phyloP scores from a whole-genome alignment of 306 rosid genomes.

The Alnus rubra region DNA sequence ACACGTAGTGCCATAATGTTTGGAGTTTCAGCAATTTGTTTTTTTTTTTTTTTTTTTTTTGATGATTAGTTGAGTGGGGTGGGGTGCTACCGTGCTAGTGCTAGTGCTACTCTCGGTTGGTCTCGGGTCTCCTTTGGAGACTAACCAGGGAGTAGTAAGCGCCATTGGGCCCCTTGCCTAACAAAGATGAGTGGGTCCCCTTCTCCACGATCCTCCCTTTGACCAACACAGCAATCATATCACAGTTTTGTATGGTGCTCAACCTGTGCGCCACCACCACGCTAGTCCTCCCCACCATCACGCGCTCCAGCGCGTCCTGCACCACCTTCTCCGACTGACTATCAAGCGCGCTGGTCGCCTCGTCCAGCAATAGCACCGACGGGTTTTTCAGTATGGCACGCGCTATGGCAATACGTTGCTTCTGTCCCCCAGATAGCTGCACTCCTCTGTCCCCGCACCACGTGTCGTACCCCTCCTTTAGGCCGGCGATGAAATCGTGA shows the following conservation, averaged over 20 bases:
- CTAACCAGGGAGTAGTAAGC: conserved; percentile 64
- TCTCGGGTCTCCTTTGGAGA: conserved; percentile 50
- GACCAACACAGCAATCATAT: conserved; percentile 68
- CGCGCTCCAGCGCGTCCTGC: conserved; percentile 73
- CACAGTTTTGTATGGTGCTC: conserved; percentile 77
- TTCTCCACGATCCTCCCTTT: conserved; percentile 77
- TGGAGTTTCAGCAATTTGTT: no score
- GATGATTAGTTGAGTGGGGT: background rate
- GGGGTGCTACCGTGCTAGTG: no score
- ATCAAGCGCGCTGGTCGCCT: conserved; percentile 89
- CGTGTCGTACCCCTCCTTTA: conserved; percentile 72
- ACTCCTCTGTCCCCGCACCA: conserved; percentile 82
- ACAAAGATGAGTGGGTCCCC: conserved; percentile 64
- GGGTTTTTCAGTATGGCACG: conserved; percentile 82
- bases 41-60: no score
- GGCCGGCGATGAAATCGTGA: conserved; percentile 73
- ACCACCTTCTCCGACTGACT: conserved; percentile 78
- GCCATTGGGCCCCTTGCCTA: conserved; percentile 62
- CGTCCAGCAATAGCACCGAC: conserved; percentile 60
- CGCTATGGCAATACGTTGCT: conserved; percentile 86
- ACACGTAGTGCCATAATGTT: no score
- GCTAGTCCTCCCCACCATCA: conserved; percentile 92
- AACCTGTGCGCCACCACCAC: conserved; percentile 93
- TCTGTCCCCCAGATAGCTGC: conserved; percentile 89
- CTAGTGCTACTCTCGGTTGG: conserved; percentile 11